Conservation (phyloP, 768 basidiomycete species). For the Amanita exitialis region DNA sequence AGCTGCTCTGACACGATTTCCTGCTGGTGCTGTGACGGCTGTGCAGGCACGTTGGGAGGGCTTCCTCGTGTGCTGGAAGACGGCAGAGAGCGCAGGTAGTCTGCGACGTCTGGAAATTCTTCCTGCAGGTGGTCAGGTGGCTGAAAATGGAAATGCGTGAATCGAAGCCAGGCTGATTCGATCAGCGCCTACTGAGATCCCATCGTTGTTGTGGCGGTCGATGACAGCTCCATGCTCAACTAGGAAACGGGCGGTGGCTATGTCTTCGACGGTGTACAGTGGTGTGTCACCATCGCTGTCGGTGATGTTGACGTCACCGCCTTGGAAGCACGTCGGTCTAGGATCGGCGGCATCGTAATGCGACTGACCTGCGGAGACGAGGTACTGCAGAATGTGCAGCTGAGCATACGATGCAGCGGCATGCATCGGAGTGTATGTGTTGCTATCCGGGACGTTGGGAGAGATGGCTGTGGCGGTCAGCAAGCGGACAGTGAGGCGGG, state of each 20-base stretch:
- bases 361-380: conserved; percentile 54
- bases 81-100: conserved; percentile 8
- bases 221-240: conserved; percentile 68
- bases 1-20: conserved; percentile 61
- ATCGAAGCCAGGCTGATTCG: neutral
- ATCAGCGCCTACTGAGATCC: conserved; percentile 53
- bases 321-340: conserved; percentile 22
- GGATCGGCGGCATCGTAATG: conserved; percentile 5
- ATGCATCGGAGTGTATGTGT: conserved; percentile 87
- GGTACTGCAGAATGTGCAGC: conserved; percentile 62
- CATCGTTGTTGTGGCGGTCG: conserved; percentile 56
- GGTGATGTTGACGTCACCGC: conserved; percentile 79
- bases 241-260: conserved; percentile 70
- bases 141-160: conserved; percentile 23
- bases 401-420: conserved; percentile 93
- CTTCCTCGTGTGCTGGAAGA: conserved; percentile 12
- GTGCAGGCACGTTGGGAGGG: conserved; percentile 5
- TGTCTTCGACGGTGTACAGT: conserved; percentile 78
- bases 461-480: conserved; percentile 41
- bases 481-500: conserved; percentile 16
- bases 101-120: conserved; percentile 7
- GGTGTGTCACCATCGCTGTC: conserved; percentile 91
- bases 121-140: conserved; percentile 28
- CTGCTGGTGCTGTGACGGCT: conserved; percentile 58
- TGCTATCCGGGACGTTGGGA: conserved; percentile 59